These are phyloP conservation scores for Globisporangium emineosum DNA, from an alignment of 352 stramenopile species.

Conservation along the genomic window DNA sequence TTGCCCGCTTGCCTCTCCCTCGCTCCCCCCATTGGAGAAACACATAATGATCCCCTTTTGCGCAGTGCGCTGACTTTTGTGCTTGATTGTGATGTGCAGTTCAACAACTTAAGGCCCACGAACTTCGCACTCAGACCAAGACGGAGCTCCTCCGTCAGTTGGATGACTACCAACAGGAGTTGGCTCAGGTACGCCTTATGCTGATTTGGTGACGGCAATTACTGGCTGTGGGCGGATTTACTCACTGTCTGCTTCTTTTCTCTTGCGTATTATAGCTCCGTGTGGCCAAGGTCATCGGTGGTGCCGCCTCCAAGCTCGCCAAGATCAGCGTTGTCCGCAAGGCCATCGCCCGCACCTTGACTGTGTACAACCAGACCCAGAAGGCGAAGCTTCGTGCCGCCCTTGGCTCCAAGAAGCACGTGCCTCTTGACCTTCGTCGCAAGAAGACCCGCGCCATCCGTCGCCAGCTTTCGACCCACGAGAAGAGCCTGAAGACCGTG, in stretches of 20 bases:
- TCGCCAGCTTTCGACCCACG: slow-evolving; percentile 93
- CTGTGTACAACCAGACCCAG: slow-evolving; percentile 99
- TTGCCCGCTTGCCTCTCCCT: not conserved
- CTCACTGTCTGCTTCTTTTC: not conserved
- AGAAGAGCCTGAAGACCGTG: slow-evolving; percentile 92
- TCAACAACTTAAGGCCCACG: slow-evolving; percentile 96
- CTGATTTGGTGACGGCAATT: not conserved
- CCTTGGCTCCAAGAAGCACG: slow-evolving; percentile 95
- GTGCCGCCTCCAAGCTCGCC: slow-evolving; percentile 98
- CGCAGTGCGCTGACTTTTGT: not conserved
- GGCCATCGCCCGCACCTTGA: slow-evolving; percentile 98
- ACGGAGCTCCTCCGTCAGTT: slow-evolving; percentile 98
- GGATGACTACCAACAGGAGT: slow-evolving; percentile 97
- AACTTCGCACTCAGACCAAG: slow-evolving; percentile 97
- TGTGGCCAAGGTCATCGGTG: slow-evolving; percentile 98
- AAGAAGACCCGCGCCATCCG: slow-evolving; percentile 99
- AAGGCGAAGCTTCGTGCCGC: slow-evolving; percentile 96
- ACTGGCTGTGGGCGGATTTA: not conserved
- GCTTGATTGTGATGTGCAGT: slow-evolving; percentile 33
- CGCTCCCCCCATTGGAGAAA: not conserved
- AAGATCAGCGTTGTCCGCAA: slow-evolving; percentile 99
- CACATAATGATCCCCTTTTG: not conserved
- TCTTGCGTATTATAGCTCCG: slow-evolving; percentile 73
- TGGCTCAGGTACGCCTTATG: slow-evolving; percentile 65
- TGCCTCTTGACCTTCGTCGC: slow-evolving; percentile 96